Conservation (phyloP, 2,329 filamentous ascomycete genomes). For the Penicillium brevicompactum region DNA sequence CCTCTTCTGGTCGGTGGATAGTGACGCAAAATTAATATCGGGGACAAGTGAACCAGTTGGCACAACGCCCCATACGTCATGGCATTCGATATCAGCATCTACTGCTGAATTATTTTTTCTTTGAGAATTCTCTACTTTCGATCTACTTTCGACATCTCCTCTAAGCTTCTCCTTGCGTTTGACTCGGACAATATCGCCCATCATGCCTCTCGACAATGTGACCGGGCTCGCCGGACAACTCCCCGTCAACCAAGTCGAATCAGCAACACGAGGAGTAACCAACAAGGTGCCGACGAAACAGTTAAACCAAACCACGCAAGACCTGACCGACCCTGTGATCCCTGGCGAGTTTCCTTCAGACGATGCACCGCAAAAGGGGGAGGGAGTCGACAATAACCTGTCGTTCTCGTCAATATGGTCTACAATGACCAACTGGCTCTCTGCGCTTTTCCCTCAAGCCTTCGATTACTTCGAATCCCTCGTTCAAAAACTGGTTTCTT, state of each 20-base stretch:
- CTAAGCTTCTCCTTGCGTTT: background rate
- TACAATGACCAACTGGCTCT: constrained; percentile 19
- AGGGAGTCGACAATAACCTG: constrained; percentile 19
- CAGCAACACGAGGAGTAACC: constrained; percentile 10
- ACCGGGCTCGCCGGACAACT: constrained; percentile 23
- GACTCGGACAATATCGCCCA: background rate
- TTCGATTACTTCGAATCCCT: constrained; percentile 32
- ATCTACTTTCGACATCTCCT: background rate
- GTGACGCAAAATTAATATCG: constrained; percentile 21
- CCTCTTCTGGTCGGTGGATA: background rate
- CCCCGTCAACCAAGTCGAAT: constrained; percentile 20
- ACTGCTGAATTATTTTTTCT: background rate
- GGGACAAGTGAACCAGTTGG: constrained; percentile 19
- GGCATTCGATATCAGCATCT: constrained; percentile 1
- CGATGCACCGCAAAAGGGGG: constrained; percentile 14
- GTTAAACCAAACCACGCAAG: constrained; percentile 18
- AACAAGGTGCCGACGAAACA: constrained; percentile 20
- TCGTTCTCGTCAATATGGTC: constrained; percentile 20
- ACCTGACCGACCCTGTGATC: constrained; percentile 20
- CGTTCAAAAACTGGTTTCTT: constrained; percentile 25
- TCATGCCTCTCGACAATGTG: constrained; percentile 31
- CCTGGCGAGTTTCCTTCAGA: constrained; percentile 33
- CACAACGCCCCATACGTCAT: constrained; percentile 28
- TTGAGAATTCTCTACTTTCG: background rate
- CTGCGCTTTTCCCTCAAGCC: constrained; percentile 21